Evolutionary conservation across 257 asterid species (phyloP).

Genomic region (Catharanthus roseus): DNA sequence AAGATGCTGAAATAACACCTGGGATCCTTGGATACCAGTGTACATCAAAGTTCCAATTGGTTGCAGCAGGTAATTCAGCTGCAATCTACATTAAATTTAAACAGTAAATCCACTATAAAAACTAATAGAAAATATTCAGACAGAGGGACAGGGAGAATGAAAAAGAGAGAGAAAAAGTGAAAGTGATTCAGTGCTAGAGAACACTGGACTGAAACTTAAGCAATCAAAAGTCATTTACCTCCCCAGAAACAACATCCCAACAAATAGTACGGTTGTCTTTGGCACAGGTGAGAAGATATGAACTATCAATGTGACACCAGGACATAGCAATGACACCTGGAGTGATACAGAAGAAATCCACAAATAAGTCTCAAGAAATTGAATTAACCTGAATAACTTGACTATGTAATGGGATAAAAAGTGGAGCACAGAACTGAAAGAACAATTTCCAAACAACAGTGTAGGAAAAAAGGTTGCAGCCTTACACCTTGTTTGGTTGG

Average conservation of each 20-base stretch:
- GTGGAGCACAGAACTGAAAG: background rate
- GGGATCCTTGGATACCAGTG: constrained; percentile 96
- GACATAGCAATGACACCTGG: constrained; percentile 98
- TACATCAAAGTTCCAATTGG: constrained; percentile 95
- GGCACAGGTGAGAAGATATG: constrained; percentile 94
- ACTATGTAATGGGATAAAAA: background rate
- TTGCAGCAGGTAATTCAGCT: constrained; percentile 89
- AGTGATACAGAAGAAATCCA: constrained; percentile 15
- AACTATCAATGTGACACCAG: constrained; percentile 95
- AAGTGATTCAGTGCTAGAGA: background rate
- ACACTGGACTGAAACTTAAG: constrained; percentile 4
- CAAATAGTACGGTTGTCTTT: constrained; percentile 98
- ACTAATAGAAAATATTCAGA: background rate
- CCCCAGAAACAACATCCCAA: constrained; percentile 88
- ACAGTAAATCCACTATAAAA: background rate
- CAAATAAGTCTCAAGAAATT: background rate
- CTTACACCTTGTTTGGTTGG: too few species aligned
- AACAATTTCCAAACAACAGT: background rate
- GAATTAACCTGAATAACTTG: background rate
- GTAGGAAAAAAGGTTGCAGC: too few species aligned
- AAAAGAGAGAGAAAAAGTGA: constrained; percentile 7
- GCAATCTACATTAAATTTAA: constrained; percentile 56
- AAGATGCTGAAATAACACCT: constrained; percentile 93
- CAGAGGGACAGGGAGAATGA: background rate
- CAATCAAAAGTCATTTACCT: constrained; percentile 42